Conservation (phyloP, 148 eudicot species). For the Cornus kousa region DNA sequence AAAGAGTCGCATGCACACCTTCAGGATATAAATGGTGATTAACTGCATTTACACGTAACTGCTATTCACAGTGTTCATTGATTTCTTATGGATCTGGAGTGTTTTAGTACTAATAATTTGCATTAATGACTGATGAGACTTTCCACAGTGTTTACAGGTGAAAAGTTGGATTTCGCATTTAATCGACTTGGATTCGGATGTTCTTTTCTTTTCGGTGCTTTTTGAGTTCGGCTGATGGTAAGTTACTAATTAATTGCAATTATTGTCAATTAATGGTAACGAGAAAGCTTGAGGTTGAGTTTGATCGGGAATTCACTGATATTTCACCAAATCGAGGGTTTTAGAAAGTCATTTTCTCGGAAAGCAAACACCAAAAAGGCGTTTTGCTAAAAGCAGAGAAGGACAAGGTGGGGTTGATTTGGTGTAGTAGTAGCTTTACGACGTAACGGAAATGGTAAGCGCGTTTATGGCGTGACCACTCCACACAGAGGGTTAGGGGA, state of each 20-base stretch:
- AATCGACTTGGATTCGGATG: neutral
- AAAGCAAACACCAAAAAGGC: neutral
- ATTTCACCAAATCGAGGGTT: neutral
- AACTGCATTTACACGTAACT: no score
- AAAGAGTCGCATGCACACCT: neutral
- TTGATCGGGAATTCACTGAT: neutral
- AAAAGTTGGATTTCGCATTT: neutral
- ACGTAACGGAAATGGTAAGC: neutral
- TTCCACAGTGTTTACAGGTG: neutral
- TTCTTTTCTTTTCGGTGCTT: neutral
- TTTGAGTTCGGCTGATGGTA: neutral
- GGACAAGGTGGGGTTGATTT: neutral
- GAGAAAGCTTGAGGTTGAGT: neutral
- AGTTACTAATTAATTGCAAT: neutral
- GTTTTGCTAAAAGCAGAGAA: neutral
- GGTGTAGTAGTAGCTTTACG: neutral
- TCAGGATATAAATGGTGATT: neutral
- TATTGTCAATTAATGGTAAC: neutral
- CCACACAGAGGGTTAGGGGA: neutral
- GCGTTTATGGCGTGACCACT: neutral
- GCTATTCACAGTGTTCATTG: neutral
- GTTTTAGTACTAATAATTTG: neutral
- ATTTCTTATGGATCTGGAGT: neutral
- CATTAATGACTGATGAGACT: neutral
- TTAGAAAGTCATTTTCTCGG: neutral